phyloP scores from a whole-genome alignment of 371 early-diverging fungal species.

The Batkoa obscura region DNA sequence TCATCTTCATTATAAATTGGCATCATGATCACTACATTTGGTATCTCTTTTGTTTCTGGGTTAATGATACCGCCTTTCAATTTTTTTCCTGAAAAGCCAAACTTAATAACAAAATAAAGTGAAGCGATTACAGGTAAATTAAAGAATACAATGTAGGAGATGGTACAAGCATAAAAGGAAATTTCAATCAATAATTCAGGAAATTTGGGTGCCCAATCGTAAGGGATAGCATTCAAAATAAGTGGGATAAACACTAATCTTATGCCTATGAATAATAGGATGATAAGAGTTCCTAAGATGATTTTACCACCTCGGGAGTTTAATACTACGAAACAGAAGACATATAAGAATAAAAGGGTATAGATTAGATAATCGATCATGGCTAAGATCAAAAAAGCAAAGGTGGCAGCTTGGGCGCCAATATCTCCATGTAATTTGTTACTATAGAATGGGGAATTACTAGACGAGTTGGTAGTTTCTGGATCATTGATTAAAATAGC shows the following conservation, averaged over 20 bases:
- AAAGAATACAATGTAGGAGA: conserved; percentile 6
- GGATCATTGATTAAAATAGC: too few relatives aligned
- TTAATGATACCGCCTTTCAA: neutral
- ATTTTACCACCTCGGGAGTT: neutral
- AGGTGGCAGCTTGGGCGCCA: neutral
- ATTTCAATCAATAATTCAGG: neutral
- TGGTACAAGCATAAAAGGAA: conserved; percentile 4
- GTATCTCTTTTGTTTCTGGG: neutral
- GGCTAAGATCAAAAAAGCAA: neutral
- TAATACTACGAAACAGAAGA: neutral
- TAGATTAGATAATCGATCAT: conserved; percentile 1
- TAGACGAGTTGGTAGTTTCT: too few relatives aligned
- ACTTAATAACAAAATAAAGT: conserved; percentile 4
- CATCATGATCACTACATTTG: conserved; percentile 6
- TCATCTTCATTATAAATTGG: conserved; percentile 5
- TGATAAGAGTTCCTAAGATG: neutral
- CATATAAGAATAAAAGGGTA: neutral
- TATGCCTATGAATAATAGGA: conserved; percentile 2
- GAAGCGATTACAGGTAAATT: conserved; percentile 1
- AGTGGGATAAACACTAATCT: conserved; percentile 1
- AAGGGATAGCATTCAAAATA: conserved; percentile 4
- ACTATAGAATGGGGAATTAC: neutral
- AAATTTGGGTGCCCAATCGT: conserved; percentile 1
- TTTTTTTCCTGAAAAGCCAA: conserved; percentile 1
- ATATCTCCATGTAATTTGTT: neutral